Conservation (phyloP, 768 basidiomycete species). For the Pisolithus tinctorius region DNA sequence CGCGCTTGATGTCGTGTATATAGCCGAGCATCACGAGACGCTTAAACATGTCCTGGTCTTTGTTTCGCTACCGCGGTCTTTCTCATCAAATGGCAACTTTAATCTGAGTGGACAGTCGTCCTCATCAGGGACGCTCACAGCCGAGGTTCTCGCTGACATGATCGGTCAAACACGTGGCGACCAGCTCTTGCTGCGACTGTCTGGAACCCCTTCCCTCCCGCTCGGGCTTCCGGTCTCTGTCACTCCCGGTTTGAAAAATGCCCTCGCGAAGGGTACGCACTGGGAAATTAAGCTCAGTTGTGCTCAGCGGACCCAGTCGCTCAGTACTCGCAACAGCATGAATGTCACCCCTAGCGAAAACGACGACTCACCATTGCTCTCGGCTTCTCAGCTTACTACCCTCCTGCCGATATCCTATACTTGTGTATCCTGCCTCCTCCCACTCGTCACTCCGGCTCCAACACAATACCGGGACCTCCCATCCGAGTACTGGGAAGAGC, state of each 20-base stretch:
- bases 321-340: no score
- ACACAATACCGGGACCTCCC: slow-evolving; percentile 78
- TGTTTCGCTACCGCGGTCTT: slow-evolving; percentile 31
- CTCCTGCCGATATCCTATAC: slow-evolving; percentile 59
- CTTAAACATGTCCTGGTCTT: slow-evolving; percentile 76
- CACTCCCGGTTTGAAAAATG: slow-evolving; percentile 52
- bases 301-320: slow-evolving; percentile 18
- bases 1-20: slow-evolving; percentile 39
- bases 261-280: slow-evolving; percentile 49
- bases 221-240: slow-evolving; percentile 52
- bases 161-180: slow-evolving; percentile 38
- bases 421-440: slow-evolving; percentile 75
- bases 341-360: slow-evolving; percentile 6
- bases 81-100: slow-evolving; percentile 1
- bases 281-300: slow-evolving; percentile 64
- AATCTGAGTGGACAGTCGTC: neutral
- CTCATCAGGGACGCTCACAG: slow-evolving; percentile 37
- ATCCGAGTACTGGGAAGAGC: slow-evolving; percentile 95
- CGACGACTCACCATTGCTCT: slow-evolving; percentile 45
- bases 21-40: slow-evolving; percentile 82
- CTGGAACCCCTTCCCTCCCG: slow-evolving; percentile 48
- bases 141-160: slow-evolving; percentile 54
- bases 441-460: slow-evolving; percentile 48
- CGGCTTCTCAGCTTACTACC: slow-evolving; percentile 56
- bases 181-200: slow-evolving; percentile 57